Conservation (phyloP, 2,329 filamentous ascomycete species). For the Colletotrichum spinosum region DNA sequence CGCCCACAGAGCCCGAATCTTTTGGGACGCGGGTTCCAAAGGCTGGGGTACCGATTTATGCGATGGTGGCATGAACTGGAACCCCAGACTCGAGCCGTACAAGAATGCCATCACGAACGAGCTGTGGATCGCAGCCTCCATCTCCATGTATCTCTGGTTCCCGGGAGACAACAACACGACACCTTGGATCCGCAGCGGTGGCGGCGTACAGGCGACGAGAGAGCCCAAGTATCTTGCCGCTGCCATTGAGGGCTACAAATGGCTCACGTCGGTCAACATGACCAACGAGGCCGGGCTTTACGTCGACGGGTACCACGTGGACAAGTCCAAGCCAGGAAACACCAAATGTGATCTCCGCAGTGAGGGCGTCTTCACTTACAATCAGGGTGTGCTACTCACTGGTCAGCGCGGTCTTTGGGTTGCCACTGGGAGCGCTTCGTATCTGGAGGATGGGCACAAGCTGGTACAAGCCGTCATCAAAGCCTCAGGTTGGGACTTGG, state of each 20-base stretch:
- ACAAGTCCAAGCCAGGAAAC: slow-evolving; percentile 70
- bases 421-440: slow-evolving; percentile 77
- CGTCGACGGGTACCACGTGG: slow-evolving; percentile 89
- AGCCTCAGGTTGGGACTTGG: slow-evolving; percentile 80
- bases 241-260: slow-evolving; percentile 82
- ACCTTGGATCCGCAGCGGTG: slow-evolving; percentile 64
- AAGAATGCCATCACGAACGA: slow-evolving; percentile 98
- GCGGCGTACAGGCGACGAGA: slow-evolving; percentile 45
- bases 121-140: slow-evolving; percentile 85
- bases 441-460: slow-evolving; percentile 82
- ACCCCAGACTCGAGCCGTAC: slow-evolving; percentile 81
- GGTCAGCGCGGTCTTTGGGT: slow-evolving; percentile 85
- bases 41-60: slow-evolving; percentile 89
- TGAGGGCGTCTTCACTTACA: slow-evolving; percentile 94
- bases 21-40: slow-evolving; percentile 82
- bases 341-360: slow-evolving; percentile 83
- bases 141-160: slow-evolving; percentile 91
- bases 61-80: slow-evolving; percentile 92
- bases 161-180: slow-evolving; percentile 82
- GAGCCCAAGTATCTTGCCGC: slow-evolving; percentile 77
- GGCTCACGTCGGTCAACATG: slow-evolving; percentile 86
- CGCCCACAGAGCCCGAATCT: slow-evolving; percentile 84
- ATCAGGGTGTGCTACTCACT: slow-evolving; percentile 90
- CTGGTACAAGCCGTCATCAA: slow-evolving; percentile 79
- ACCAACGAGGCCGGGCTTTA: slow-evolving; percentile 80